Conservation (phyloP, 176 grass and related monocot genomes). For the Cymbopogon citratus region DNA sequence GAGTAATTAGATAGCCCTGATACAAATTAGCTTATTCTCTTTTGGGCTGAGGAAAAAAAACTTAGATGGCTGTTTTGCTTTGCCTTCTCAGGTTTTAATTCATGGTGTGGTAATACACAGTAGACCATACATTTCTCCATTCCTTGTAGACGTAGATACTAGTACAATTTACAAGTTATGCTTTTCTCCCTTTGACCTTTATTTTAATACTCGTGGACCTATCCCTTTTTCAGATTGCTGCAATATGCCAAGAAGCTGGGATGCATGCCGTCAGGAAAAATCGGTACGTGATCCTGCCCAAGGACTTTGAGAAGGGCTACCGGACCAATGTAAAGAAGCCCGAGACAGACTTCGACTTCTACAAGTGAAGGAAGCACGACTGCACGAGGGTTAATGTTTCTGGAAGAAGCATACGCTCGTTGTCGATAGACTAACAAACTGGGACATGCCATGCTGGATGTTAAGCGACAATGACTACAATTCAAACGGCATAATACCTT, state of each 20-base stretch:
- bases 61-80: not conserved
- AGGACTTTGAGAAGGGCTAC: conserved; percentile 99
- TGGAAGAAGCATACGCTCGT: not conserved
- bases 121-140: not conserved
- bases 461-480: not conserved
- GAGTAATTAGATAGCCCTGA: not conserved
- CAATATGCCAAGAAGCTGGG: conserved; percentile 96
- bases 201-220: not conserved
- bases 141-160: not conserved
- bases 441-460: not conserved
- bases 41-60: not conserved
- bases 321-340: conserved; percentile 95
- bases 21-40: not conserved
- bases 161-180: not conserved
- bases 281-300: conserved; percentile 91
- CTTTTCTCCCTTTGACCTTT: not conserved
- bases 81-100: not conserved
- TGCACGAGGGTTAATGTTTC: not conserved
- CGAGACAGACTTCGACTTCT: conserved; percentile 94
- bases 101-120: not conserved
- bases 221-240: conserved; percentile 53
- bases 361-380: conserved; percentile 78
- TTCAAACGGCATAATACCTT: not conserved
- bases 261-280: conserved; percentile 99
- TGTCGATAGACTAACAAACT: not conserved